These are phyloP conservation scores for Flaveria sonorensis DNA, from an alignment of 129 eudicot species.

Conservation along the genomic window DNA sequence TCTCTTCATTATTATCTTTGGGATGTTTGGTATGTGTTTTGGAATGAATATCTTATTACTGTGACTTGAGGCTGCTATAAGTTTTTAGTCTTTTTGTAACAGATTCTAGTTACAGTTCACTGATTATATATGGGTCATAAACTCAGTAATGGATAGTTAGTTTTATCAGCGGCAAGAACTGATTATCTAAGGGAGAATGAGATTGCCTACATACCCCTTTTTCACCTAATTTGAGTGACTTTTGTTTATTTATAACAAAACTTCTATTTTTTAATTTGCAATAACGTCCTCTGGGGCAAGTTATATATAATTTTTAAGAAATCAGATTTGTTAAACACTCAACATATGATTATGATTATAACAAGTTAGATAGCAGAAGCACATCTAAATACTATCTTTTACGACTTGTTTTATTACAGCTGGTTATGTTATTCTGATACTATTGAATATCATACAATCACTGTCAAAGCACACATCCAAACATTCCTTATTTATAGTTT, in stretches of 20 bases:
- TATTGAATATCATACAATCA: background rate
- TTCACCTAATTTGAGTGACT: background rate
- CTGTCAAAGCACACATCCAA: background rate
- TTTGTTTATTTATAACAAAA: background rate
- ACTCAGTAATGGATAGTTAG: background rate
- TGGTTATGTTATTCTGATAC: background rate
- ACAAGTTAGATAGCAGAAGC: background rate
- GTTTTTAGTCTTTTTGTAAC: background rate
- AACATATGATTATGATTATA: background rate
- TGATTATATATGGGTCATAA: background rate
- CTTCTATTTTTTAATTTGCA: background rate
- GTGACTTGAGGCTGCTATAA: background rate
- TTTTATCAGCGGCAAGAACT: slow-evolving; percentile 11
- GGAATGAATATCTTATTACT: background rate
- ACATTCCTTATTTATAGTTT: background rate
- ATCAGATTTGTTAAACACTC: background rate
- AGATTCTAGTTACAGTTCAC: background rate
- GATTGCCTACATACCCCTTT: background rate
- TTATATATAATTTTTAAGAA: background rate
- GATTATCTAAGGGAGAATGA: background rate
- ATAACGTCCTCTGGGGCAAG: background rate
- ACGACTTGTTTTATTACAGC: background rate
- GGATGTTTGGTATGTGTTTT: background rate
- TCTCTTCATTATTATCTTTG: background rate
- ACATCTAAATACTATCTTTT: background rate